Conservation (phyloP, 805 yeast species). For the Cyberlindnera amylophila region DNA sequence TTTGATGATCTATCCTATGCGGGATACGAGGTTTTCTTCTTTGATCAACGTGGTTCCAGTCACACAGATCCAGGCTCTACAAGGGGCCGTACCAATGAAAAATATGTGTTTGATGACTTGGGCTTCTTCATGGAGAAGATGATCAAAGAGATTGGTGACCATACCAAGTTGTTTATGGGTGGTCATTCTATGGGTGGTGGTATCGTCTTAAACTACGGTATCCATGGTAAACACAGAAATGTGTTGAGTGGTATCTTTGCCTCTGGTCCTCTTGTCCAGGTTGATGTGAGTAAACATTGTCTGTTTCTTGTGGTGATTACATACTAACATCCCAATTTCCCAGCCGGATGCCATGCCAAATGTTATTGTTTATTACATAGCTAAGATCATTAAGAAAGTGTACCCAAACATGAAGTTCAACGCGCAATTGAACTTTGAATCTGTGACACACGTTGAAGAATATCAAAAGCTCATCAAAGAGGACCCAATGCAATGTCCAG, state of each 20-base stretch:
- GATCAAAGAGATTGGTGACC: conserved; percentile 31
- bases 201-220: conserved; percentile 57
- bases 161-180: conserved; percentile 45
- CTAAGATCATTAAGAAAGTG: conserved; percentile 38
- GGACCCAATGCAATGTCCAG: conserved; percentile 42
- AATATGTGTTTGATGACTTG: conserved; percentile 53
- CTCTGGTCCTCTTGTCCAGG: conserved; percentile 55
- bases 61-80: conserved; percentile 51
- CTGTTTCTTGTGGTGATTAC: neutral
- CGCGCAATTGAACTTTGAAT: conserved; percentile 52
- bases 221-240: conserved; percentile 47
- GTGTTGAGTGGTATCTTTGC: conserved; percentile 44
- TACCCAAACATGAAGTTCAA: conserved; percentile 51
- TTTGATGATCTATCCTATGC: conserved; percentile 47
- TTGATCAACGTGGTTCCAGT: conserved; percentile 77
- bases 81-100: conserved; percentile 56
- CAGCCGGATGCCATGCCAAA: conserved; percentile 55
- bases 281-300: conserved; percentile 33
- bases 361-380: conserved; percentile 34
- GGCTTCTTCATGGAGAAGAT: conserved; percentile 50
- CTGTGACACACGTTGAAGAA: conserved; percentile 45
- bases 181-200: conserved; percentile 89
- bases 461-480: conserved; percentile 43
- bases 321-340: neutral
- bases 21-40: conserved; percentile 66